phyloP scores from a whole-genome alignment of 176 grass and related monocot species.

The Eleusine indica region DNA sequence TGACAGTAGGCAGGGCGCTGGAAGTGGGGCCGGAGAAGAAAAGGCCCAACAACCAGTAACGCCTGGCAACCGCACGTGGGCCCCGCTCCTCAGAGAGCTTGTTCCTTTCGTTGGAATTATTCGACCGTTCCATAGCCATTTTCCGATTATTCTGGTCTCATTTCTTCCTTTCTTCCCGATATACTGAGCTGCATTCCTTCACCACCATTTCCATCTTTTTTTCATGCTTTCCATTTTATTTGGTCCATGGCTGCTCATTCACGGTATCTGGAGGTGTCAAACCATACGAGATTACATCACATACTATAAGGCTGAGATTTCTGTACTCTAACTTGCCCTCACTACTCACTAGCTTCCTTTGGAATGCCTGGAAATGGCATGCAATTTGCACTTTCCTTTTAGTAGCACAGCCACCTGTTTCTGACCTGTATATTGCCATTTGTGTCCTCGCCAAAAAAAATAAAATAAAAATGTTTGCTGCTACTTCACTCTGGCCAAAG shows the following conservation, averaged over 20 bases:
- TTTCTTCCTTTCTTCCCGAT: not conserved
- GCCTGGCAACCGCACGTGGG: conserved; percentile 18
- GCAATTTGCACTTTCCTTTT: not conserved
- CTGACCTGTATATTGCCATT: conserved; percentile 11
- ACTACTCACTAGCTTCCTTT: too few species aligned
- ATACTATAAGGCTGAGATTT: not conserved
- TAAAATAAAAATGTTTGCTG: not conserved
- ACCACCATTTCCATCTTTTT: not conserved
- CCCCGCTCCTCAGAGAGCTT: not conserved
- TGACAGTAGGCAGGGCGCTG: conserved; percentile 9
- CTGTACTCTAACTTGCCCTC: not conserved
- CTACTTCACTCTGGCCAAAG: not conserved
- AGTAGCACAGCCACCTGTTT: not conserved
- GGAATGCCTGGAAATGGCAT: not conserved
- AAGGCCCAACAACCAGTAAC: not conserved
- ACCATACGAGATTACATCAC: not conserved
- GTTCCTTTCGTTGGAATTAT: conserved; percentile 1
- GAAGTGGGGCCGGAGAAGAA: not conserved
- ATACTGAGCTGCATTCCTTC: not conserved
- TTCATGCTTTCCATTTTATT: not conserved
- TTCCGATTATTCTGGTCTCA: not conserved
- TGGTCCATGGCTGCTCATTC: not conserved
- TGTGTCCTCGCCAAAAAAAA: too few species aligned
- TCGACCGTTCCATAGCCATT: not conserved
- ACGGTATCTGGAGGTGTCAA: not conserved